Evolutionary conservation across 2,329 filamentous ascomycete species (phyloP).

Genomic region (Epicoccum nigrum): DNA sequence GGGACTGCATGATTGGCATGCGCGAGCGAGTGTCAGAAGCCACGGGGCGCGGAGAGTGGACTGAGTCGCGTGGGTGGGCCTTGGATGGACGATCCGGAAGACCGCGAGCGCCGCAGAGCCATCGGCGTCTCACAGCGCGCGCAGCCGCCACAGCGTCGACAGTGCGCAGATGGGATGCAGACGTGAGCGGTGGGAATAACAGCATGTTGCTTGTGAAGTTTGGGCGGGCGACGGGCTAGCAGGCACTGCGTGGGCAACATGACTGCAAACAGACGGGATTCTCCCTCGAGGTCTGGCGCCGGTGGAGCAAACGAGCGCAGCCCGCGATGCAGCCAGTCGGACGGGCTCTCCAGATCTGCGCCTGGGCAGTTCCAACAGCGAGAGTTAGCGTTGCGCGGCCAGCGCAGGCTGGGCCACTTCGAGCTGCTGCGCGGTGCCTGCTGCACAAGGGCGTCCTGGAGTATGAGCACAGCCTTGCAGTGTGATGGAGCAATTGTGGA

Average conservation of each 20-base stretch:
- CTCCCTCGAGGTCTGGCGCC: background rate
- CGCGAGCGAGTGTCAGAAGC: background rate
- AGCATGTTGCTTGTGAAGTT: background rate
- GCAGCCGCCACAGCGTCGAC: background rate
- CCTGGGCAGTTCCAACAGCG: background rate
- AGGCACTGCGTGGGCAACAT: background rate
- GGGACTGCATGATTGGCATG: background rate
- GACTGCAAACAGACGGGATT: constrained; percentile 2
- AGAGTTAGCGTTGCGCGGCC: background rate
- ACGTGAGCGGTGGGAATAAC: constrained; percentile 12
- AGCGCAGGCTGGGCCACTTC: background rate
- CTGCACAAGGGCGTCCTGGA: background rate
- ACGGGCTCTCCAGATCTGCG: background rate
- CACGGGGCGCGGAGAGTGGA: background rate
- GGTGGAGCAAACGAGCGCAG: background rate
- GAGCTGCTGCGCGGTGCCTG: background rate
- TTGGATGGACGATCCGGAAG: constrained; percentile 1
- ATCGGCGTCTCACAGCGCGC: background rate
- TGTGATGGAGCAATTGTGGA: background rate
- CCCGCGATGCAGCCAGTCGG: background rate
- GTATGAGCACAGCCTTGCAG: background rate
- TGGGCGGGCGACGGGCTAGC: constrained; percentile 1
- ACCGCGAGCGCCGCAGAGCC: background rate
- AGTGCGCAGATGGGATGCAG: background rate
- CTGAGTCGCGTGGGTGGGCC: constrained; percentile 3